Percentiles rank a stretch among this genome's conserved stretches.
phyloP scores from a whole-genome alignment of 1,284 basidiomycete genomes.

The Pseudozyma sp. region DNA sequence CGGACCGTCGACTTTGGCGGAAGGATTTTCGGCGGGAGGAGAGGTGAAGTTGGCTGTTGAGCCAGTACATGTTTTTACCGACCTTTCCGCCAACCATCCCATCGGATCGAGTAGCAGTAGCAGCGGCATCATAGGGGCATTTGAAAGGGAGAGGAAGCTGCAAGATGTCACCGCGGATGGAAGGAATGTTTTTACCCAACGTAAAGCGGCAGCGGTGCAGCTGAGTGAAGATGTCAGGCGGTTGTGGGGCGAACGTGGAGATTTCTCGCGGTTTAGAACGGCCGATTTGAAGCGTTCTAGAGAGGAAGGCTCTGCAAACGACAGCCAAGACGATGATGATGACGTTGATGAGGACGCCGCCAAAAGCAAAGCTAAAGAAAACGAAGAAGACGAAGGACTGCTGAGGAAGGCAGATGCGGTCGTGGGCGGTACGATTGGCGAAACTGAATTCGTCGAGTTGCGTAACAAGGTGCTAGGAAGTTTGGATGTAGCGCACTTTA shows the following conservation, averaged over 20 bases:
- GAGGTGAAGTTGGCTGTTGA: slow-evolving; percentile 29
- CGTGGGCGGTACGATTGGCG: slow-evolving; percentile 48
- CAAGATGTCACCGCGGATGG: slow-evolving; percentile 27
- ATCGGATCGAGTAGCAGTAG: too few species aligned
- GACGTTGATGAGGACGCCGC: slow-evolving; percentile 14
- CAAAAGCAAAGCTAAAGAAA: background rate
- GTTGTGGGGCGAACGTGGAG: slow-evolving; percentile 61
- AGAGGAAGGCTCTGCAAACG: background rate
- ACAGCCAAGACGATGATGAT: background rate
- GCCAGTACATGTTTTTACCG: slow-evolving; percentile 40
- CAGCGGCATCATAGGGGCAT: background rate
- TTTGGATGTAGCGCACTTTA: slow-evolving; percentile 56
- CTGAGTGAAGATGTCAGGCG: slow-evolving; percentile 38
- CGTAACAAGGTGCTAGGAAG: slow-evolving; percentile 47
- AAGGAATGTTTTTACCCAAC: slow-evolving; percentile 23
- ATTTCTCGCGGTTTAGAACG: slow-evolving; percentile 47
- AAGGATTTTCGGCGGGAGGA: too few species aligned
- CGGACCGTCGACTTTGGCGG: slow-evolving; percentile 21
- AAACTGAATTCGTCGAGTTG: slow-evolving; percentile 53
- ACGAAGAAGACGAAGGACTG: slow-evolving; percentile 6
- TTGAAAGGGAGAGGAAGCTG: slow-evolving; percentile 36
- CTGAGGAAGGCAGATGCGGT: slow-evolving; percentile 6
- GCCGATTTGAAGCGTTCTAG: slow-evolving; percentile 6
- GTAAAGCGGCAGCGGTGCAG: slow-evolving; percentile 10
- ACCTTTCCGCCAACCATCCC: background rate